Conservation (phyloP, 805 yeast species). For the Blastobotrys peoriensis region DNA sequence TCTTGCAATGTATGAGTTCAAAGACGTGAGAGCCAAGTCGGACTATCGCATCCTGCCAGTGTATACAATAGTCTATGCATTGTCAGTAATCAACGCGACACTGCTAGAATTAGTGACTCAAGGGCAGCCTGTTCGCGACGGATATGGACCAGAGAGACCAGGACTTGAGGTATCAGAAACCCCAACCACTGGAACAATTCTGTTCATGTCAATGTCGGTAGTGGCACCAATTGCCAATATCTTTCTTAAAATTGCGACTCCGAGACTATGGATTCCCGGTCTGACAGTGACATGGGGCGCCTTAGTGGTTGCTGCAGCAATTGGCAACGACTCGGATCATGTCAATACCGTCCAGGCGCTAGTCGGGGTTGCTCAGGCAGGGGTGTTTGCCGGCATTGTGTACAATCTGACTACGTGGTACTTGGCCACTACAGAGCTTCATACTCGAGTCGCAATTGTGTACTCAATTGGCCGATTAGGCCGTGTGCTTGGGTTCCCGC, state of each 20-base stretch:
- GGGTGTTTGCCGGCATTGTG: slow-evolving; percentile 39
- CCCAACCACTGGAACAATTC: not conserved
- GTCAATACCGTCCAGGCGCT: slow-evolving; percentile 14
- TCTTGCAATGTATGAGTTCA: not conserved
- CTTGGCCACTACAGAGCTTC: slow-evolving; percentile 32
- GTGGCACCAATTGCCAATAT: slow-evolving; percentile 1
- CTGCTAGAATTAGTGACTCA: not conserved
- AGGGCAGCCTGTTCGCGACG: too few relatives aligned
- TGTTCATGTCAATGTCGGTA: not conserved
- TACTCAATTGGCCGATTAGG: slow-evolving; percentile 33
- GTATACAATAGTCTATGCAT: not conserved
- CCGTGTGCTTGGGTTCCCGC: slow-evolving; percentile 36
- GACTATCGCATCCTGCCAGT: not conserved
- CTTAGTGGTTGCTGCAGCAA: not conserved
- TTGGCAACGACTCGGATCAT: not conserved
- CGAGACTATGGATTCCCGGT: slow-evolving; percentile 8
- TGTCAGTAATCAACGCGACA: not conserved
- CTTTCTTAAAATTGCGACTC: not conserved
- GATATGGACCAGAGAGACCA: too few relatives aligned
- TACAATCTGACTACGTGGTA: slow-evolving; percentile 38
- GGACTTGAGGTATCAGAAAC: not conserved
- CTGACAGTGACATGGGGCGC: slow-evolving; percentile 7
- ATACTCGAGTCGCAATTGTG: slow-evolving; percentile 34
- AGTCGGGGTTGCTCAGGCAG: slow-evolving; percentile 39
- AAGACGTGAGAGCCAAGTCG: not conserved